phyloP scores from a whole-genome alignment of 257 asterid genomes.

The Haberlea rhodopensis region DNA sequence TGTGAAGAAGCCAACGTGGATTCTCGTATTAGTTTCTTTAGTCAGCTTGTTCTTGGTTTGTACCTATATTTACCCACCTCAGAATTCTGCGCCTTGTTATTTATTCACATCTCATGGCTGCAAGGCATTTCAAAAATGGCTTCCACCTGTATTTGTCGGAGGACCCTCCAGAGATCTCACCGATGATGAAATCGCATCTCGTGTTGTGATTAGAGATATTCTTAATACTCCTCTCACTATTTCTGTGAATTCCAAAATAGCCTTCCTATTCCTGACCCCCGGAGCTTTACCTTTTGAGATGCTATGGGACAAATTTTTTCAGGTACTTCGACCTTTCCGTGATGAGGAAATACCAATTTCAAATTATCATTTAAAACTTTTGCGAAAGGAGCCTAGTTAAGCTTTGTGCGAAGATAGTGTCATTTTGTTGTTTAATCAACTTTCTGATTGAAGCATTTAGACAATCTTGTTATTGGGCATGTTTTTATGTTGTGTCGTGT shows the following conservation, averaged over 20 bases:
- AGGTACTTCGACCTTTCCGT: slow-evolving; percentile 45
- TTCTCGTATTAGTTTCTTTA: slow-evolving; percentile 74
- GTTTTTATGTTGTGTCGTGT: neutral
- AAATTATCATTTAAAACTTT: slow-evolving; percentile 8
- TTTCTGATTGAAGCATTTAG: no score
- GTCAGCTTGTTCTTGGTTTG: slow-evolving; percentile 83
- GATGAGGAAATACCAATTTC: neutral
- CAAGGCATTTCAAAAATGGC: slow-evolving; percentile 70
- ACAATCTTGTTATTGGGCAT: neutral
- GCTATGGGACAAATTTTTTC: slow-evolving; percentile 96
- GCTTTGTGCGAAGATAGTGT: slow-evolving; percentile 6
- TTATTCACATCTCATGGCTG: slow-evolving; percentile 79
- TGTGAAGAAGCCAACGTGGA: slow-evolving; percentile 90
- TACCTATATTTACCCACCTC: slow-evolving; percentile 91
- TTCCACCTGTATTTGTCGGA: slow-evolving; percentile 60
- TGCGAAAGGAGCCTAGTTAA: neutral
- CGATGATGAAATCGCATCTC: slow-evolving; percentile 82
- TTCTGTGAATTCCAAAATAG: slow-evolving; percentile 65
- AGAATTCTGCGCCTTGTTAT: slow-evolving; percentile 77
- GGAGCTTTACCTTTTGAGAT: slow-evolving; percentile 96
- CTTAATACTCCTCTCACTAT: slow-evolving; percentile 52
- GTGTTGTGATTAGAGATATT: slow-evolving; percentile 81
- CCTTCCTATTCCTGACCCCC: slow-evolving; percentile 92
- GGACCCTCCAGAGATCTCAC: slow-evolving; percentile 58
- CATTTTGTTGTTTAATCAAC: neutral